Base-by-base conservation (phyloP, 2,329 filamentous ascomycete genomes). In the Achaetomium macrosporum region DNA sequence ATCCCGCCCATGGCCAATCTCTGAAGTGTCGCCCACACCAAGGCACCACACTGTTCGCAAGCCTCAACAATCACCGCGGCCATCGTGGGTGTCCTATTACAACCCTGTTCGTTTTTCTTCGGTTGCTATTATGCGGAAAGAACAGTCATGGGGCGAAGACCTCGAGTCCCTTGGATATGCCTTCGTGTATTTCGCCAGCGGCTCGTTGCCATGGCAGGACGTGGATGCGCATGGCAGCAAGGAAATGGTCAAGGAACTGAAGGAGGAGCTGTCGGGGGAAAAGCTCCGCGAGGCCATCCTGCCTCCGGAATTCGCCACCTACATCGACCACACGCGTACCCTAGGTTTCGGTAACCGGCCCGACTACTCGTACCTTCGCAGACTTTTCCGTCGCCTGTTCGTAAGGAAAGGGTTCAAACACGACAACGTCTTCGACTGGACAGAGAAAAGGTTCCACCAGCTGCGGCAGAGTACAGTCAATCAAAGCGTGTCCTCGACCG, bases 61-160 rank as follows among this genome's bases (percentile, higher is more conserved):
- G 88, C 60, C 96, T 97, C 77, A 97, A 96, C 78, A 97, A 92
- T 56, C 92, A 97, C 69, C 76, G 96, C 71, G 92, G 93, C 73
- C 92, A 96, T 65, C 83, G 84, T 87, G 81, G 61, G 82, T 79
- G 46, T 54, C 44, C 19, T 2, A 31, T n/a, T 17, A 12, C 31
- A 16, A 16, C 51, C 17, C 74, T 56, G 75, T 44, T n/a, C n/a
- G 43, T 11, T 56, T 75, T 44, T n/a, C n/a, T 47, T 11, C 45
- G n/a, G 36, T 44, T 39, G 9, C 55, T 56, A 56, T 57, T 2
- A 31, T 20, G 29, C 7, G 31, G 19, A 36, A 64, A 85, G 92
- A 97, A 75, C 92, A 97, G 82, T 96, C 92, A n/a, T 45, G 35
- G 42, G 48, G 42, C 3, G 42, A 51, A n/a, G 35, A 45, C 29